Base-by-base conservation (phyloP, 352 stramenopile species). In the Phytophthora brassicae region DNA sequence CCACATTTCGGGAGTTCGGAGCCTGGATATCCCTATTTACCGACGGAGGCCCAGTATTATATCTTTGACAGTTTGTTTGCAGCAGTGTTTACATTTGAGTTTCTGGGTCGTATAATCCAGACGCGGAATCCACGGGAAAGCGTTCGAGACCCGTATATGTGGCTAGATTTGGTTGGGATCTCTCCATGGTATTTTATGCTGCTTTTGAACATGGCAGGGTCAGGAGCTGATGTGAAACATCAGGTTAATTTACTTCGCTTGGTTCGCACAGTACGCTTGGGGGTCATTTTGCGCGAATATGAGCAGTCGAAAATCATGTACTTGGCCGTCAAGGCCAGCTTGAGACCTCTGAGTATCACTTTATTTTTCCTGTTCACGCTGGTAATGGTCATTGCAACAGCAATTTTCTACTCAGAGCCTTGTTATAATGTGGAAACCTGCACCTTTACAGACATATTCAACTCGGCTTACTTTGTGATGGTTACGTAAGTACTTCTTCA, bases 381-480 rank as follows among this genome's bases (percentile, higher is more conserved):
- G 29, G 69, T 90, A 8, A 91, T 93, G 81, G 29, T 91, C 5
- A 57, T 93, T 38, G 82, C 80, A 7, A 90, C 82, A 14, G 79
- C 81, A 11, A 75, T 92, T 31, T 92, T 86, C 59, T 90, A 90
- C 46, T 73, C 82, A 5, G 78, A 93, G 54, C 84, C 81, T 13
- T 93, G 84, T 46, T 90, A 90, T 47, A 83, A 90, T 44, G 56
- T 90, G 29, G 71, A 80, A 29, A 92, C 82, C 12, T 93, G 84
- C 57, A 70, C 75, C 17, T 94, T 94, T 56, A 92, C 82, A 14
- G 85, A 92, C 59, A 89, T 92, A 31, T 90, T 92, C 66, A 94
- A 94, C 58, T 76, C 85, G 12, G 81, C 72, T 1, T 94, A 94
- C 44, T 94, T 92, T 64, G 79, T 90, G 54, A 89, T 94, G 77